Conservation (phyloP, 2,329 filamentous ascomycete species). For the Penicillium polonicum region DNA sequence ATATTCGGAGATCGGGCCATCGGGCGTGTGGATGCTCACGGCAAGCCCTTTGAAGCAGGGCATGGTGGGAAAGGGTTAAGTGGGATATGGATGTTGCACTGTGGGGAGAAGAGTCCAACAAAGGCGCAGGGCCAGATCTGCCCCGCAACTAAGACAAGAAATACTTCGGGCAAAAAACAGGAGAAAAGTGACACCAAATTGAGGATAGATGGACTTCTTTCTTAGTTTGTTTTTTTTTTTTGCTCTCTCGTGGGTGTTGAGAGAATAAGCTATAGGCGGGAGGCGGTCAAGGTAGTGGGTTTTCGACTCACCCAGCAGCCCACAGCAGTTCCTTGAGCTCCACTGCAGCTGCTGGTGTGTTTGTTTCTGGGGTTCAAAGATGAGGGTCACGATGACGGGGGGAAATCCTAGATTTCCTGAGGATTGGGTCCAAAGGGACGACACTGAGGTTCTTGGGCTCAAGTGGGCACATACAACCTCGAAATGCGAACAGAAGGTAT, state of each 20-base stretch:
- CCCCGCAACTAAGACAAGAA: slow-evolving; percentile 14
- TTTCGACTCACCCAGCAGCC: slow-evolving; percentile 24
- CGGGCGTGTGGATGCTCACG: slow-evolving; percentile 87
- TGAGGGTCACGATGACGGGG: slow-evolving; percentile 10
- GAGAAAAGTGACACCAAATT: slow-evolving; percentile 6
- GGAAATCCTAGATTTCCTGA: neutral
- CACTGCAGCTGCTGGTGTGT: slow-evolving; percentile 25
- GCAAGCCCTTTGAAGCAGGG: slow-evolving; percentile 99
- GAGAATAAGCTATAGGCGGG: slow-evolving; percentile 18
- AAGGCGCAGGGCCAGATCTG: slow-evolving; percentile 8
- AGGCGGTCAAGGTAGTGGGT: slow-evolving; percentile 27
- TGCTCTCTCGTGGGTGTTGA: slow-evolving; percentile 3
- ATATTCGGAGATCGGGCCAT: slow-evolving; percentile 81
- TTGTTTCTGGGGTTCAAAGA: slow-evolving; percentile 14
- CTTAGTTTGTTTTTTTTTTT: slow-evolving; percentile 20
- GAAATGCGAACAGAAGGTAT: neutral
- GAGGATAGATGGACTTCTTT: slow-evolving; percentile 6
- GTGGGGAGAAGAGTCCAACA: slow-evolving; percentile 3
- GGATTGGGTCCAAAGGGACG: neutral
- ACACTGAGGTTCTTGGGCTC: neutral
- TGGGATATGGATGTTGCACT: slow-evolving; percentile 3
- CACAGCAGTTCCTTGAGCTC: slow-evolving; percentile 21
- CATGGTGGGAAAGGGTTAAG: slow-evolving; percentile 51
- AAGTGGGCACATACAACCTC: neutral
- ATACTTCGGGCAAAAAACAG: slow-evolving; percentile 4